phyloP scores from a whole-genome alignment of 305 asterid genomes.

The Coffea humblotiana region DNA sequence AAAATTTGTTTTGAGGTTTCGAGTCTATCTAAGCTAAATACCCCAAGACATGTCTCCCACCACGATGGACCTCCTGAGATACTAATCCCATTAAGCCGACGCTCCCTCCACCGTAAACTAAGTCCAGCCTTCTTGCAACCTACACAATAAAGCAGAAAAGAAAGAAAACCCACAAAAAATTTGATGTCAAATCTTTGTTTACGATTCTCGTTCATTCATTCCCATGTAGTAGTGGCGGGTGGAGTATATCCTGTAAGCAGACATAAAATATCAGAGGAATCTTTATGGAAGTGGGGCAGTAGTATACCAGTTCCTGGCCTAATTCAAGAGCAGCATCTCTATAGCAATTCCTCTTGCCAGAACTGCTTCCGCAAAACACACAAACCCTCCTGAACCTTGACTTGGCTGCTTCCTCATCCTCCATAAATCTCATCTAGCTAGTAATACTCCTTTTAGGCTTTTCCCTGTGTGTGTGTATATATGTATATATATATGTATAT shows the following conservation, averaged over 20 bases:
- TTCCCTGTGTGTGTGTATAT: no score
- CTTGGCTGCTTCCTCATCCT: constrained; percentile 5
- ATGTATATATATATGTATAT: no score
- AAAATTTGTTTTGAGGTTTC: not conserved
- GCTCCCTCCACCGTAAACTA: constrained; percentile 43
- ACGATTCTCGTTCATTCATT: not conserved
- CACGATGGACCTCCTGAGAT: constrained; percentile 36
- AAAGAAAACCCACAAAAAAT: not conserved
- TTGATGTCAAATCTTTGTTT: not conserved
- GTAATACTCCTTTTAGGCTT: no score
- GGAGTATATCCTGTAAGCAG: no score
- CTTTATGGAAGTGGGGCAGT: not conserved
- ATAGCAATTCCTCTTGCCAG: constrained; percentile 35
- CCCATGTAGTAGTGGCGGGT: not conserved
- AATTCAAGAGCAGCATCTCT: constrained; percentile 40
- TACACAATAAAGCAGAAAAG: not conserved
- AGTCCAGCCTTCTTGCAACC: constrained; percentile 38
- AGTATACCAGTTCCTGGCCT: constrained; percentile 38
- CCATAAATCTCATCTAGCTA: not conserved
- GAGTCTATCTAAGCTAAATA: not conserved
- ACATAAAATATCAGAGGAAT: not conserved
- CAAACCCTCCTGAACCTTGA: constrained; percentile 45
- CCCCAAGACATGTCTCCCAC: constrained; percentile 44
- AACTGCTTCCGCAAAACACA: constrained; percentile 51
- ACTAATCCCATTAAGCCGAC: constrained; percentile 41